Evolutionary conservation across 2,329 filamentous ascomycete species (phyloP).

Genomic region (Nemania sp.): DNA sequence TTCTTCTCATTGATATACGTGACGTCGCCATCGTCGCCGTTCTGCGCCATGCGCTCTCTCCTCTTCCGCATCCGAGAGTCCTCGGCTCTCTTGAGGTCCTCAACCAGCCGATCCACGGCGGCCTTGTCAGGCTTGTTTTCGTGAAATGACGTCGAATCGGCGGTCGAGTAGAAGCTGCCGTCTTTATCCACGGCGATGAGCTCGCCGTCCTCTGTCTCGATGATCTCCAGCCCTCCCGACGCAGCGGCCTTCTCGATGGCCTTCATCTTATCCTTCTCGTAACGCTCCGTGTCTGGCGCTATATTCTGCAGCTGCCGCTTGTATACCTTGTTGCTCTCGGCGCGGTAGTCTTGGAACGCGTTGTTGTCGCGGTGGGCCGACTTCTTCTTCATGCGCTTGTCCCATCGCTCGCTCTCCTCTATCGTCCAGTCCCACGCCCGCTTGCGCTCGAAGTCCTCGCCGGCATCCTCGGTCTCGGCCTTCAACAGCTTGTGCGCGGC

Average conservation of each 20-base stretch:
- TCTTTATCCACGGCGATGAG: constrained; percentile 91
- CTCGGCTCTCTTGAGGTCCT: constrained; percentile 85
- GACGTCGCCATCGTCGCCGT: constrained; percentile 86
- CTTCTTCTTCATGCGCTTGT: constrained; percentile 86
- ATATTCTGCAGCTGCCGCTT: constrained; percentile 84
- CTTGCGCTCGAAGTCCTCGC: constrained; percentile 95
- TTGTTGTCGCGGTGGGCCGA: constrained; percentile 78
- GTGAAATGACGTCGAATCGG: constrained; percentile 77
- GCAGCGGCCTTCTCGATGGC: constrained; percentile 84
- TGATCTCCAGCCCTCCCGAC: constrained; percentile 83
- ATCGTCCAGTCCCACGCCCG: constrained; percentile 98
- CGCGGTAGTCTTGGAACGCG: constrained; percentile 85
- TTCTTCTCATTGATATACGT: constrained; percentile 99
- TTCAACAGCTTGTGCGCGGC: constrained; percentile 92
- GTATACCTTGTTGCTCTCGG: constrained; percentile 90
- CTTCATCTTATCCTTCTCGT: constrained; percentile 82
- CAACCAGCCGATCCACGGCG: constrained; percentile 84
- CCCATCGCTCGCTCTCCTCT: constrained; percentile 93
- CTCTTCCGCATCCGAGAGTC: constrained; percentile 84
- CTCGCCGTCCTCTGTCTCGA: constrained; percentile 94
- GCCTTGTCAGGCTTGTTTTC: constrained; percentile 87
- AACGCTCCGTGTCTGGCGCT: constrained; percentile 76
- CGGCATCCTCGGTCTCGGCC: constrained; percentile 80
- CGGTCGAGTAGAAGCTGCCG: constrained; percentile 87
- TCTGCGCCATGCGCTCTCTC: constrained; percentile 73